Percentiles rank a stretch among this genome's conserved stretches.
Evolutionary conservation across 805 yeast species (phyloP).

Genomic region (Candida pseudoglaebosa): DNA sequence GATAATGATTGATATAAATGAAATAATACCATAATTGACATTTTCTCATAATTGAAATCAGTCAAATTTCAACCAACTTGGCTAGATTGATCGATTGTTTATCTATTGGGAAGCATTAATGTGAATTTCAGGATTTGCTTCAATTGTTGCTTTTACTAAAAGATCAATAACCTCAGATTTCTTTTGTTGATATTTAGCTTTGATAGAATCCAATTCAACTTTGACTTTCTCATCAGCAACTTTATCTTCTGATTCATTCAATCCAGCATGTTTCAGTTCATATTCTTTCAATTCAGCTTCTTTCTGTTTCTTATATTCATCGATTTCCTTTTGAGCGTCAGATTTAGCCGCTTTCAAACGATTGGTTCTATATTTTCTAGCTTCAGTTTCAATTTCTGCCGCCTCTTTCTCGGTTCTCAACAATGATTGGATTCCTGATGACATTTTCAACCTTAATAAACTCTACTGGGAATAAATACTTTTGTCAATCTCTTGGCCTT

Average conservation of each 20-base stretch:
- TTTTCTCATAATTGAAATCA: background rate
- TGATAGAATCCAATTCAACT: conserved; percentile 64
- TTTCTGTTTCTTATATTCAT: conserved; percentile 77
- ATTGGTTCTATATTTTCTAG: conserved; percentile 84
- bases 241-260: conserved; percentile 70
- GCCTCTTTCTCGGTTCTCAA: conserved; percentile 94
- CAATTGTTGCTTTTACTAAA: conserved; percentile 72
- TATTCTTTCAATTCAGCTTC: conserved; percentile 74
- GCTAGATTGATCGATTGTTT: background rate
- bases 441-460: conserved; percentile 12
- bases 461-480: background rate
- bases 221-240: conserved; percentile 76
- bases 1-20: background rate
- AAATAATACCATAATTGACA: background rate
- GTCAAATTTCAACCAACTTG: background rate
- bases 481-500: background rate
- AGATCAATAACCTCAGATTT: conserved; percentile 65
- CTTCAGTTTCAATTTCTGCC: conserved; percentile 90
- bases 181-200: conserved; percentile 59
- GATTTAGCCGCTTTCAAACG: conserved; percentile 90
- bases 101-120: conserved; percentile 50
- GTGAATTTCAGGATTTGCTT: conserved; percentile 81
- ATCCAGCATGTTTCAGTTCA: conserved; percentile 70
- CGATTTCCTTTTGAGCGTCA: conserved; percentile 89
- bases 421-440: conserved; percentile 63